Evolutionary conservation across 179 eudicot species (phyloP).

Genomic region (Nepenthes alata): DNA sequence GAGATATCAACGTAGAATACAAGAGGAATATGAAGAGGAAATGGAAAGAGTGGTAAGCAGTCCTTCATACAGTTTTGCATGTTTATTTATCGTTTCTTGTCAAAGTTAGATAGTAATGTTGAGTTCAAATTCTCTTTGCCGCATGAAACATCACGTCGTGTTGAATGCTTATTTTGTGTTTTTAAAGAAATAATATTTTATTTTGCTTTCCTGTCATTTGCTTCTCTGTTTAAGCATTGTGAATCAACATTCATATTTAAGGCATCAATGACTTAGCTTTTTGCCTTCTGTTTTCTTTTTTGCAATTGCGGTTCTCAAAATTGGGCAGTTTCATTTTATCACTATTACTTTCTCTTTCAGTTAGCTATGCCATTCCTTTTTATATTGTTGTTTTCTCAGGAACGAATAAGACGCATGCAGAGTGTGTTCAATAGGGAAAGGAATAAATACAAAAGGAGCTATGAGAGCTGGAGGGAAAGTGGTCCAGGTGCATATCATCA

Average conservation of each 20-base stretch:
- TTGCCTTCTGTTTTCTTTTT: too few species aligned
- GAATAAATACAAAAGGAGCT: constrained; percentile 56
- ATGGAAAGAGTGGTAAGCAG: constrained; percentile 90
- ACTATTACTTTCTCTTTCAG: neutral
- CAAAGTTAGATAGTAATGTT: neutral
- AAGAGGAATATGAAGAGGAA: constrained; percentile 93
- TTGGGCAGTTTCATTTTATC: neutral
- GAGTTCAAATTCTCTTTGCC: too few species aligned
- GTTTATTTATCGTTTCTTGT: neutral
- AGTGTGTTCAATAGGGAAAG: constrained; percentile 87
- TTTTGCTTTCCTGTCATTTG: too few species aligned
- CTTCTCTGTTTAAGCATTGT: too few species aligned
- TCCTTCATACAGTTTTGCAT: neutral
- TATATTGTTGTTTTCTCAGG: constrained; percentile 30
- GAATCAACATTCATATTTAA: too few species aligned
- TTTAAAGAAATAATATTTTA: too few species aligned
- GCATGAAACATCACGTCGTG: too few species aligned
- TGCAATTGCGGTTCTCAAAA: too few species aligned
- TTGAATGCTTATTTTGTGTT: too few species aligned
- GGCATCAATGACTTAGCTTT: too few species aligned
- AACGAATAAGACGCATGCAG: constrained; percentile 91
- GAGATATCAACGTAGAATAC: constrained; percentile 76
- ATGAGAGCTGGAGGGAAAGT: constrained; percentile 84
- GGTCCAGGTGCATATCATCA: constrained; percentile 63
- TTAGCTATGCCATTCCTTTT: neutral